Conservation (phyloP, 805 yeast genomes). For the Gaillardinia entomophila region DNA sequence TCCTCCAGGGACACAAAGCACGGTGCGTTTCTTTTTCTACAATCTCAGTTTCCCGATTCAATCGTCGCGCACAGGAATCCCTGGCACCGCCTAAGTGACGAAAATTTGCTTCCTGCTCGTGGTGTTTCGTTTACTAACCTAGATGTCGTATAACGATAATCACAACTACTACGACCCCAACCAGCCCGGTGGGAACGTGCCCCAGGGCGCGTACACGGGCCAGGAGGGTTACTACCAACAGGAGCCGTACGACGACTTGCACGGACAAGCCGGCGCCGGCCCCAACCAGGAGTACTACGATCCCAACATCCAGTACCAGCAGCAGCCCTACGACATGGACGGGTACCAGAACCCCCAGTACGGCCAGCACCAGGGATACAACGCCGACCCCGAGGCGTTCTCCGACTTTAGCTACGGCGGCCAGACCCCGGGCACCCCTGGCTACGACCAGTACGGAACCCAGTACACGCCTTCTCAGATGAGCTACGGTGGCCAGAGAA, state of each 20-base stretch:
- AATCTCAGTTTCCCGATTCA: not conserved
- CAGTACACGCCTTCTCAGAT: constrained; percentile 82
- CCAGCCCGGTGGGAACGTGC: constrained; percentile 19
- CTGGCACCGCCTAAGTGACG: no score
- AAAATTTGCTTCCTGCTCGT: no score
- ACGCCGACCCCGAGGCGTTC: constrained; percentile 55
- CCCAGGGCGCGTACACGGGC: constrained; percentile 1
- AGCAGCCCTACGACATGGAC: constrained; percentile 45
- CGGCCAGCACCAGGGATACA: constrained; percentile 19
- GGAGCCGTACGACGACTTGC: constrained; percentile 33
- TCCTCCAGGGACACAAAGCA: not conserved
- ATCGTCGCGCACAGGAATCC: not conserved
- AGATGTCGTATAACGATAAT: constrained; percentile 61
- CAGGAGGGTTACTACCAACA: constrained; percentile 30
- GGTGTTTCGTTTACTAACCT: constrained; percentile 12
- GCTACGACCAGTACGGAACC: constrained; percentile 62
- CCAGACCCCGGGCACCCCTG: constrained; percentile 51
- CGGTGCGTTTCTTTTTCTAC: not conserved
- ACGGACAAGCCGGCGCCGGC: constrained; percentile 20
- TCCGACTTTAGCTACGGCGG: constrained; percentile 65
- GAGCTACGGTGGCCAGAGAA: constrained; percentile 76
- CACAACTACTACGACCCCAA: constrained; percentile 35
- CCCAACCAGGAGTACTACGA: constrained; percentile 48
- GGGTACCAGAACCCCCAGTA: constrained; percentile 32
- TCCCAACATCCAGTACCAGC: constrained; percentile 41